Evolutionary conservation across 768 basidiomycete genomes (phyloP).

Genomic region (Pleurotus tuber-regium): DNA sequence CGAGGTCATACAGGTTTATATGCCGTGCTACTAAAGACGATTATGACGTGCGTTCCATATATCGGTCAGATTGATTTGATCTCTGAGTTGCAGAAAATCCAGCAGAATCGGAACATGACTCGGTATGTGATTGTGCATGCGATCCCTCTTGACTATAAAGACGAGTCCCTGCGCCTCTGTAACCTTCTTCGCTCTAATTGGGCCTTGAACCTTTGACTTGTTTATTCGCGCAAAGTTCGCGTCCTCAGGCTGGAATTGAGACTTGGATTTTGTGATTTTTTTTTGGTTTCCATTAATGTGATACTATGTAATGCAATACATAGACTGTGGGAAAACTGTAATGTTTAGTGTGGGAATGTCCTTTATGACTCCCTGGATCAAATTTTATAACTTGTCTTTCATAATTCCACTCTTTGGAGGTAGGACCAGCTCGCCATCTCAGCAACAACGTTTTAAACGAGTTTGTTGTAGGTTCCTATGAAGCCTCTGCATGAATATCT

Average conservation of each 20-base stretch:
- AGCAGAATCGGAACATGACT: not conserved
- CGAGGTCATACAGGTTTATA: not conserved
- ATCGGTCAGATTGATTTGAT: not conserved
- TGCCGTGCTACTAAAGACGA: not conserved
- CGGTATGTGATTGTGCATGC: not conserved
- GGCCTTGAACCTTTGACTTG: no score
- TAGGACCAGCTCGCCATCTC: not conserved
- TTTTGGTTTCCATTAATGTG: no score
- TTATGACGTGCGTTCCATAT: not conserved
- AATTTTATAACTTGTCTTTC: not conserved
- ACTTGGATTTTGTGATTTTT: no score
- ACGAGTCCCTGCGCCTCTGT: not conserved
- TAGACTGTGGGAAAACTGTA: not conserved
- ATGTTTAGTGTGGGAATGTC: not conserved
- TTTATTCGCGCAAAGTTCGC: no score
- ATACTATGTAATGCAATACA: not conserved
- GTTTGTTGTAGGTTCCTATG: not conserved
- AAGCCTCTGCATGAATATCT: not conserved
- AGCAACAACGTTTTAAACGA: not conserved
- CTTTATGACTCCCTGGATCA: not conserved
- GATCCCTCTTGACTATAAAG: not conserved
- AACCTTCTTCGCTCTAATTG: not conserved
- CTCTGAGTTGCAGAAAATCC: not conserved
- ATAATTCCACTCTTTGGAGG: not conserved
- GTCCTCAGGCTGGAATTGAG: no score